These are phyloP conservation scores for Gentiana macrophylla DNA, from an alignment of 257 asterid genomes.

Conservation along the genomic window DNA sequence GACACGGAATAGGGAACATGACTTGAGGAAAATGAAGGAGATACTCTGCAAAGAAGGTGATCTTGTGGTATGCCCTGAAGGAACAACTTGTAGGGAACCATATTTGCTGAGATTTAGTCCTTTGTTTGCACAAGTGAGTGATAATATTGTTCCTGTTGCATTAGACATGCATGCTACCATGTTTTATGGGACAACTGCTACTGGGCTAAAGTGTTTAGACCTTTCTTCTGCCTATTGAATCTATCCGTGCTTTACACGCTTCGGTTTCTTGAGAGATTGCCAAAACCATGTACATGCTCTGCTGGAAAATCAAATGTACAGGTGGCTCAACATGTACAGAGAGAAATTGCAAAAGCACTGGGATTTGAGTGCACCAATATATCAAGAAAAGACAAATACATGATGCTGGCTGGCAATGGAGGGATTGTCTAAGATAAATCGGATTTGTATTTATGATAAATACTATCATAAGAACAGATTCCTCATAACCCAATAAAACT, in stretches of 20 bases:
- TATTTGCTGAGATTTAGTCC: no score
- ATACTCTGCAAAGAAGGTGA: constrained; percentile 14
- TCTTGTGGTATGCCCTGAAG: constrained; percentile 28
- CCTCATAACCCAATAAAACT: no score
- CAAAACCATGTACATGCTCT: background rate
- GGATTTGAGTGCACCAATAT: constrained; percentile 24
- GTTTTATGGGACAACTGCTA: no score
- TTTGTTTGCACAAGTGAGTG: background rate
- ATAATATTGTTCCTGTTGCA: constrained; percentile 23
- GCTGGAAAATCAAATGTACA: constrained; percentile 18
- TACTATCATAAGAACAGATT: no score
- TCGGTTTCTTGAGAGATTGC: constrained; percentile 12
- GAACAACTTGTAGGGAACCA: constrained; percentile 18
- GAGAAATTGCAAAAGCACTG: constrained; percentile 14
- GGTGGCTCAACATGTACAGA: constrained; percentile 28
- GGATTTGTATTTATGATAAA: no score
- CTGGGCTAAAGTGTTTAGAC: constrained; percentile 18
- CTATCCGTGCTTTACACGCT: constrained; percentile 15
- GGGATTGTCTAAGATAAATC: constrained; percentile 14
- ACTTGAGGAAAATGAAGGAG: constrained; percentile 13
- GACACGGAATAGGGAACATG: constrained; percentile 18
- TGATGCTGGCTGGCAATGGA: constrained; percentile 24
- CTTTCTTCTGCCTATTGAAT: constrained; percentile 22
- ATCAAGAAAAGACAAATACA: constrained; percentile 29
- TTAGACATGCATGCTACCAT: constrained; percentile 8